Conservation (phyloP, 331 rosid genomes). For the Rhamnella rubrinervis region DNA sequence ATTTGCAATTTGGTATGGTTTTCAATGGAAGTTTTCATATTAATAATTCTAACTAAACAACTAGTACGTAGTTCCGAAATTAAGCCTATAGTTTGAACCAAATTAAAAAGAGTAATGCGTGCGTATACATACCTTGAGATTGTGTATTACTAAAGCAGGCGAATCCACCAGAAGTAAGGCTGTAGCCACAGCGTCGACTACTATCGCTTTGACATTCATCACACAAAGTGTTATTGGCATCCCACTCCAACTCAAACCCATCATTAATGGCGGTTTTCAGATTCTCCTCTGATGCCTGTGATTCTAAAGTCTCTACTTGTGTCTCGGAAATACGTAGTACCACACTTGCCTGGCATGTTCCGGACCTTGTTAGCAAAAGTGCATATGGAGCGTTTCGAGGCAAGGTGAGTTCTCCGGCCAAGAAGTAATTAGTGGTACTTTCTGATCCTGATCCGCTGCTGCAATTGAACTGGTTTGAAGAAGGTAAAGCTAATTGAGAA, state of each 20-base stretch:
- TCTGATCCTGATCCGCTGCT: too few relatives aligned
- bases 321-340: constrained; percentile 5
- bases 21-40: too few relatives aligned
- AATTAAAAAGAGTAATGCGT: too few relatives aligned
- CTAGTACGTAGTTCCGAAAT: too few relatives aligned
- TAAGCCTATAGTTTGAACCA: too few relatives aligned
- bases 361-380: not conserved
- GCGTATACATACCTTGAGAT: too few relatives aligned
- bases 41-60: too few relatives aligned
- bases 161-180: constrained; percentile 20
- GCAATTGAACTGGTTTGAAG: too few relatives aligned
- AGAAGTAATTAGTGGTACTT: not conserved
- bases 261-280: not conserved
- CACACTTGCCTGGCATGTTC: not conserved
- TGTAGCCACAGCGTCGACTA: constrained; percentile 40
- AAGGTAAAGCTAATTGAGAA: too few relatives aligned
- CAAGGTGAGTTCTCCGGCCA: too few relatives aligned
- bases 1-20: too few relatives aligned
- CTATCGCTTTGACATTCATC: constrained; percentile 33
- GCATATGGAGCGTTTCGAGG: too few relatives aligned
- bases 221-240: constrained; percentile 24
- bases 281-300: not conserved
- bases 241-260: constrained; percentile 43
- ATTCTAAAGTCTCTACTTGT: not conserved
- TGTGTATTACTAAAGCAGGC: constrained; percentile 22